Conservation (phyloP, 164 flowering plant species). For the Vitis rupestris region DNA sequence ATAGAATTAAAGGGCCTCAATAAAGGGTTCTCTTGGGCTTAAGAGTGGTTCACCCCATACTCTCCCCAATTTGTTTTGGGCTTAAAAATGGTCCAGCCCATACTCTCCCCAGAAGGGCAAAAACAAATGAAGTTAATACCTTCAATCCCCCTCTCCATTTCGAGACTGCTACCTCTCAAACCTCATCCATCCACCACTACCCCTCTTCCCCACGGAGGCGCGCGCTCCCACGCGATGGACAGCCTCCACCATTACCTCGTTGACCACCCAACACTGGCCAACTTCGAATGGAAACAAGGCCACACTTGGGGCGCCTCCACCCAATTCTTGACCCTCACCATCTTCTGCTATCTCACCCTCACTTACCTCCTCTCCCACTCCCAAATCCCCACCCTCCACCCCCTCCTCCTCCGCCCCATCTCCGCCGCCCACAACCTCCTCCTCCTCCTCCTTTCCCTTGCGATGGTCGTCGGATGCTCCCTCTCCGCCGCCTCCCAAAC, state of each 20-base stretch:
- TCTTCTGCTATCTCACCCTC: constrained; percentile 51
- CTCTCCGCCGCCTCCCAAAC: constrained; percentile 49
- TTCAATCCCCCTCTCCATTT: no score
- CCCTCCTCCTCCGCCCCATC: constrained; percentile 56
- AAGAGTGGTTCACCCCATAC: no score
- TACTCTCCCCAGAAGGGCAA: no score
- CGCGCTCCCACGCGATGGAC: no score
- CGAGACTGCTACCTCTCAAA: no score
- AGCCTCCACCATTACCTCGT: constrained; percentile 48
- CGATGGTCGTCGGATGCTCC: constrained; percentile 78
- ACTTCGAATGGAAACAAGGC: constrained; percentile 57
- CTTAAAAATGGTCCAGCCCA: no score
- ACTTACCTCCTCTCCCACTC: constrained; percentile 43
- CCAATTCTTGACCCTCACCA: constrained; percentile 50
- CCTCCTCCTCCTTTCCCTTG: constrained; percentile 73
- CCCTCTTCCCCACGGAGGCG: no score
- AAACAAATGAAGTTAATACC: no score
- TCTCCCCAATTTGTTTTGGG: no score
- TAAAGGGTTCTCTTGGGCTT: no score
- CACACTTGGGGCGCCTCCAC: constrained; percentile 56
- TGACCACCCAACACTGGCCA: constrained; percentile 53
- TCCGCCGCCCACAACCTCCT: constrained; percentile 69
- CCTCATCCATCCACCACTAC: no score
- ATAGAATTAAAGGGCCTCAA: no score
- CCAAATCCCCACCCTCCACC: constrained; percentile 23